These are phyloP conservation scores for Cerrena zonata DNA, from an alignment of 1,284 basidiomycete genomes.

Conservation along the genomic window DNA sequence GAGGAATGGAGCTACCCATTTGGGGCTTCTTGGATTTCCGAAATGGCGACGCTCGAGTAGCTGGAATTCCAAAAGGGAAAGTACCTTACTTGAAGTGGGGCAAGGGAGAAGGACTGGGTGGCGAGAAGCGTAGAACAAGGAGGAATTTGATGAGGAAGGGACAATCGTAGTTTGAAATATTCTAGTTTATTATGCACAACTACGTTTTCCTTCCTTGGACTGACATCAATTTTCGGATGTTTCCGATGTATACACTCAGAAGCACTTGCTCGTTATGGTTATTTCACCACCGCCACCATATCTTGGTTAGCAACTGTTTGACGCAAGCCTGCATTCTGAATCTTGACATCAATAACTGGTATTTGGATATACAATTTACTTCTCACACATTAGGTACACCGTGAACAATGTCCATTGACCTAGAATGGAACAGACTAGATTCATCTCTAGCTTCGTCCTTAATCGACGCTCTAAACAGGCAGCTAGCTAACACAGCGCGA, in stretches of 20 bases:
- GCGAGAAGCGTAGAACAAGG: conserved; percentile 67
- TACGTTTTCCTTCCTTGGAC: too few relatives aligned
- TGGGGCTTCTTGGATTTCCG: conserved; percentile 82
- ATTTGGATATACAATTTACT: too few relatives aligned
- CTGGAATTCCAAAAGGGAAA: conserved; percentile 50
- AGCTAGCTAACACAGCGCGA: conserved; percentile 62
- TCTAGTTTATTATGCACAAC: too few relatives aligned
- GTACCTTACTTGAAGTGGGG: conserved; percentile 84
- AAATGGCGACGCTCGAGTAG: conserved; percentile 38
- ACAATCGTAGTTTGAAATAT: conserved; percentile 27
- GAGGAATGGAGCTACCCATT: conserved; percentile 81
- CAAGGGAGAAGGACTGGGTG: conserved; percentile 58
- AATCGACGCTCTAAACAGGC: conserved; percentile 74
- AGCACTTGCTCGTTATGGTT: too few relatives aligned
- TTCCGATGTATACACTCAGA: too few relatives aligned
- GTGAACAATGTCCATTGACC: conserved; percentile 80
- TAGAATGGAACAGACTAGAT: conserved; percentile 74
- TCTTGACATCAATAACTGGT: too few relatives aligned
- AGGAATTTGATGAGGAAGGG: conserved; percentile 84
- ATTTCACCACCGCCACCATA: too few relatives aligned
- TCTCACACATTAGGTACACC: too few relatives aligned
- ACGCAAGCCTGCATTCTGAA: too few relatives aligned
- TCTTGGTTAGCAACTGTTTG: too few relatives aligned
- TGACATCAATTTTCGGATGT: too few relatives aligned
- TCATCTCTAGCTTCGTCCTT: conserved; percentile 65